Evolutionary conservation across 257 asterid species (phyloP).

Genomic region (Solanum neorickii): DNA sequence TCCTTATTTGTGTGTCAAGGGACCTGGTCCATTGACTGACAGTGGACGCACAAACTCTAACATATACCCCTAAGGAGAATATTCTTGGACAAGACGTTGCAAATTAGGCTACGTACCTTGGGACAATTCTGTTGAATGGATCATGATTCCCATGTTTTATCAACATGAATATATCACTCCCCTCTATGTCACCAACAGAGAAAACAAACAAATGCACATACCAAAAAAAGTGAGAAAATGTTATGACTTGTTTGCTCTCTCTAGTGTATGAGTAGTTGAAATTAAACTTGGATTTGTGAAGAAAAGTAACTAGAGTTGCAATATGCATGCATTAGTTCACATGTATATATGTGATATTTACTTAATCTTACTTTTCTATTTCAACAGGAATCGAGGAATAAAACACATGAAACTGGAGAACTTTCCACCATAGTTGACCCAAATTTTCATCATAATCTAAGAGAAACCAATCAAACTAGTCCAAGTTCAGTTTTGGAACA

Average conservation of each 20-base stretch:
- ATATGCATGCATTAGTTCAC: neutral
- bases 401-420: constrained; percentile 16
- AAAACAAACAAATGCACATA: neutral
- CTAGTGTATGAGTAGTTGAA: neutral
- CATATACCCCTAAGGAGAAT: neutral
- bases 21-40: no score
- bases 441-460: neutral
- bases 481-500: neutral
- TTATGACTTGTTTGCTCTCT: neutral
- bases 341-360: neutral
- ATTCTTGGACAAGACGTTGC: neutral
- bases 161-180: neutral
- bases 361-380: neutral
- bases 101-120: neutral
- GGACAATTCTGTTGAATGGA: neutral
- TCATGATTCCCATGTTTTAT: neutral
- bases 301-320: neutral
- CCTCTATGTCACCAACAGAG: neutral
- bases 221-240: neutral
- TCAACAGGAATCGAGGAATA: neutral
- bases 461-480: neutral
- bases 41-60: no score
- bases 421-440: constrained; percentile 10
- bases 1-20: no score
- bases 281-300: neutral